phyloP scores from a whole-genome alignment of 768 basidiomycete species.

The Termitomyces bulborhizus region DNA sequence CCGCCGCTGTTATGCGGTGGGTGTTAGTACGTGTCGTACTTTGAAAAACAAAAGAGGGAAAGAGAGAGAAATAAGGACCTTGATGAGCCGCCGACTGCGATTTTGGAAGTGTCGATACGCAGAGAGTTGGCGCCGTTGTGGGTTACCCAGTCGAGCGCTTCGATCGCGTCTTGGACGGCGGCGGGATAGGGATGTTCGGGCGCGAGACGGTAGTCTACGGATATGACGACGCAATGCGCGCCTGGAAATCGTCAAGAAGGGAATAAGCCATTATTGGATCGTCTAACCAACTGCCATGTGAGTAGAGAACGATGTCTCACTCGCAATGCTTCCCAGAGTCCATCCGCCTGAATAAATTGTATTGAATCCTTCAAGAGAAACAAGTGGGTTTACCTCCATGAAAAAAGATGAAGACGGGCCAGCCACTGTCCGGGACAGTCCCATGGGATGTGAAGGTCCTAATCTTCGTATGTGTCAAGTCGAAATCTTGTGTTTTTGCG shows the following conservation, averaged over 20 bases:
- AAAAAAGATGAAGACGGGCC: constrained; percentile 71
- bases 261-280: not conserved
- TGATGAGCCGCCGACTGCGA: constrained; percentile 71
- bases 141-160: constrained; percentile 57
- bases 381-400: constrained; percentile 50
- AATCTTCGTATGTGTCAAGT: constrained; percentile 45
- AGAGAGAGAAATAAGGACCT: constrained; percentile 32
- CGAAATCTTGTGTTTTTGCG: constrained; percentile 46
- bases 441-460: constrained; percentile 63
- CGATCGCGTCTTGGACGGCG: constrained; percentile 67
- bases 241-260: constrained; percentile 25
- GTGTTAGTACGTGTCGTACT: not conserved
- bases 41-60: too few species aligned
- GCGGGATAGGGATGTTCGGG: constrained; percentile 69
- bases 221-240: constrained; percentile 55
- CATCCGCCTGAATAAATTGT: constrained; percentile 50
- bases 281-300: constrained; percentile 51
- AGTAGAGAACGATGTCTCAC: constrained; percentile 56
- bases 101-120: constrained; percentile 40
- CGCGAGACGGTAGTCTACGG: constrained; percentile 67
- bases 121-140: constrained; percentile 40
- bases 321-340: constrained; percentile 62
- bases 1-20: constrained; percentile 41
- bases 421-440: constrained; percentile 42
- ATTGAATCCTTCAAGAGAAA: too few species aligned